A percentile compares a stretch with the other conserved stretches of the same genome.
These are phyloP conservation scores for Eucalyptus victrix DNA, from an alignment of 345 rosid genomes.

Conservation along the genomic window DNA sequence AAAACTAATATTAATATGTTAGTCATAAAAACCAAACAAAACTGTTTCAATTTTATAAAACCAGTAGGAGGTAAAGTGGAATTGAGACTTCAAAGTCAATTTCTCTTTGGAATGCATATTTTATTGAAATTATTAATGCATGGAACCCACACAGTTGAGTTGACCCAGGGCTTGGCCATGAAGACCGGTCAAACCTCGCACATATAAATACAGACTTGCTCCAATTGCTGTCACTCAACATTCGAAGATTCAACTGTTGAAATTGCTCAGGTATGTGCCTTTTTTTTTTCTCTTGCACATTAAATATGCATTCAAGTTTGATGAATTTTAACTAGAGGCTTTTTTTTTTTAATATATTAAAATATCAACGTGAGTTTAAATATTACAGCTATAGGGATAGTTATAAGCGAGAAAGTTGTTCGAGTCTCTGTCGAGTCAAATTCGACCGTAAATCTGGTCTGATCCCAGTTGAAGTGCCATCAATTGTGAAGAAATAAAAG, in stretches of 20 bases:
- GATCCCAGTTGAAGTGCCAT: background rate
- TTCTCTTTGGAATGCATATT: background rate
- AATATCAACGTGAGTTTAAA: background rate
- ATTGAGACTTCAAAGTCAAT: background rate
- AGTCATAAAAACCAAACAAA: too few species aligned
- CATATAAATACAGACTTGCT: background rate
- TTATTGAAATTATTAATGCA: background rate
- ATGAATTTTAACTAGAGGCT: background rate
- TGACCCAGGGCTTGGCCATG: background rate
- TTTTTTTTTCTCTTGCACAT: background rate
- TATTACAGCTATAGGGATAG: background rate
- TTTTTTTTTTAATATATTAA: background rate
- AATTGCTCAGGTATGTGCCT: background rate
- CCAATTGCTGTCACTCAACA: background rate
- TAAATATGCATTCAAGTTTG: background rate
- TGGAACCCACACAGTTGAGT: background rate
- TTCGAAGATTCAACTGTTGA: background rate
- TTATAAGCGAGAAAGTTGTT: background rate
- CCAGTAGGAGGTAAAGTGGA: background rate
- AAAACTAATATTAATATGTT: too few species aligned
- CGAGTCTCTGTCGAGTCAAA: background rate
- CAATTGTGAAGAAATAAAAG: background rate
- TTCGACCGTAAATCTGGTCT: accelerated
- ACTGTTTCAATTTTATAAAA: background rate
- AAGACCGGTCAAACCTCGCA: background rate